Evolutionary conservation across 1,139 yeast species (phyloP), one percentile per base, ranked within the genome.

Genomic region (Debaryomyces nepalensis): DNA sequence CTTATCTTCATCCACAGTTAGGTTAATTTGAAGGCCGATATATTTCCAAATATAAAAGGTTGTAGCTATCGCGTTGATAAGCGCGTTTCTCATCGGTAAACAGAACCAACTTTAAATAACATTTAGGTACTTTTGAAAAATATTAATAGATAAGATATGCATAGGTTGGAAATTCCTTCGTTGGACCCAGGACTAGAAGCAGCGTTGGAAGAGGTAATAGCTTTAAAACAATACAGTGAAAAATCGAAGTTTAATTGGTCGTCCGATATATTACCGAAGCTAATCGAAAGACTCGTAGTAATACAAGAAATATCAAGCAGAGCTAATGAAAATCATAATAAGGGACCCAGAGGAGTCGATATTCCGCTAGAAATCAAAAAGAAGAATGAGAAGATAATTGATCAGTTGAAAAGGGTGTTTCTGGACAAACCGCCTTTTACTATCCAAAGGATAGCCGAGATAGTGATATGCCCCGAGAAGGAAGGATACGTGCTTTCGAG

Each of bases 391-490:
- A 46, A 43, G 19, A 46, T 58, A 5, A 32, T 43, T 2, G 21
- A 23, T 6, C 54, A 52, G 20, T 51, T 77, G 26, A 29, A 43
- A 1, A 46, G 39, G 3, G 55, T 54, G 27, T 79, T 76, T 49
- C 16, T 44, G 1, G 47, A 51, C 1, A 45, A 56, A 1, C 84
- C 87, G 1, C 89, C 88, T 0, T 83, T 81, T 57, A 82, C 87
- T 0, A 54, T 81, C 2, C 68, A 72, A 37, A 59, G 89, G 41
- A 50, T 83, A 6, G 75, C 82, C 0, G 89, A 84, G 55, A 57
- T 84, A 14, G 47, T 82, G 1, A 39, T 59, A 0, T 57, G 64
- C 10, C 84, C 84, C 0, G 48, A 47, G 12, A 40, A 40, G 2
- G 58, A 63, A 42, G 66, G 67, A 16, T 70, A 69, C 50, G 64